Evolutionary conservation across 768 basidiomycete genomes (phyloP).

Genomic region (Lactarius psammicola): DNA sequence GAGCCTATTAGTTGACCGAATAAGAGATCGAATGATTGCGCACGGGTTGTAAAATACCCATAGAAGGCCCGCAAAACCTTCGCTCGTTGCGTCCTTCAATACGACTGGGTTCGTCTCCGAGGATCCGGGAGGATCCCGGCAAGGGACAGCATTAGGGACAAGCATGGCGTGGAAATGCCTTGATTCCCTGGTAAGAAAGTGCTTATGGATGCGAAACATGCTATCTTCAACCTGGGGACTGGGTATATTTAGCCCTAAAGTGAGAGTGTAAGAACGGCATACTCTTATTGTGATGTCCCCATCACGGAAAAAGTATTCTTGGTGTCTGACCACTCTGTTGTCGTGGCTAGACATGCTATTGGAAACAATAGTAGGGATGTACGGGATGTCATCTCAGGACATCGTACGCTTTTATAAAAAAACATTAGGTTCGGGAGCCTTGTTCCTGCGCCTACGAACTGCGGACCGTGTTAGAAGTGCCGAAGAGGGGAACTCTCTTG

Average conservation of each 20-base stretch:
- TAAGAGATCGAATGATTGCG: slow-evolving; percentile 23
- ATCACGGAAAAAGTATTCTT: background rate
- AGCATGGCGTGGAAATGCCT: slow-evolving; percentile 40
- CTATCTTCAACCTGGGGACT: slow-evolving; percentile 51
- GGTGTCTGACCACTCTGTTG: background rate
- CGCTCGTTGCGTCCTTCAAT: slow-evolving; percentile 30
- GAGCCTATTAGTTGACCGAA: slow-evolving; percentile 32
- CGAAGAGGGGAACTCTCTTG: background rate
- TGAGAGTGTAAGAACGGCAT: background rate
- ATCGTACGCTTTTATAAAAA: no score
- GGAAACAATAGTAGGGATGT: no score
- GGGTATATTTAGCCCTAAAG: background rate
- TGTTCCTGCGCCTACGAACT: background rate
- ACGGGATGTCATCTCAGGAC: no score
- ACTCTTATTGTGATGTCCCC: background rate
- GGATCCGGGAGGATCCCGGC: slow-evolving; percentile 32
- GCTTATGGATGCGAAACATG: slow-evolving; percentile 57
- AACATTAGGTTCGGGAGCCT: background rate
- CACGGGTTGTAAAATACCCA: slow-evolving; percentile 39
- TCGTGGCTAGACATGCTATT: no score
- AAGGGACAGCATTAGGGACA: slow-evolving; percentile 24
- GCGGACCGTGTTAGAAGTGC: background rate
- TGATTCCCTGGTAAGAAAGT: slow-evolving; percentile 65
- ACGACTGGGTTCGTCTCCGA: slow-evolving; percentile 35
- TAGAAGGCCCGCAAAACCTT: slow-evolving; percentile 33